phyloP scores from a whole-genome alignment of 2,329 filamentous ascomycete genomes.

The Podosphaera xanthii region DNA sequence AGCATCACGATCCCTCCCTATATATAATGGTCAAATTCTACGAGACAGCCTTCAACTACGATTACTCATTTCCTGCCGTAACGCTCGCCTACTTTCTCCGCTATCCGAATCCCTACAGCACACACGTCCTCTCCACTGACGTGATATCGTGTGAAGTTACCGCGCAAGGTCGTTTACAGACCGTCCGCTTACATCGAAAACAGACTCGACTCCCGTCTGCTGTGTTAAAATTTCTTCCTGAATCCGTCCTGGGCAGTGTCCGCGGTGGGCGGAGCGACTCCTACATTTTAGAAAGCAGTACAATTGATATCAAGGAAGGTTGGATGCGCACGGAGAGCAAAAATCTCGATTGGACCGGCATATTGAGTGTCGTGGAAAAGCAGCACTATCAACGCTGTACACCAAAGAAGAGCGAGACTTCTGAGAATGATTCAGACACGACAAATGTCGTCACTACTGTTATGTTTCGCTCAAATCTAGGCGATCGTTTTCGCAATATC shows the following conservation, averaged over 20 bases:
- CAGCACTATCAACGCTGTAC: constrained; percentile 35
- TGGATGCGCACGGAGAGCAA: constrained; percentile 66
- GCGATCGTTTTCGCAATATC: constrained; percentile 29
- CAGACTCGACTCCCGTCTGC: constrained; percentile 55
- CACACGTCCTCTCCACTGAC: constrained; percentile 64
- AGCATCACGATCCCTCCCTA: too few species aligned
- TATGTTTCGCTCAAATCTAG: constrained; percentile 47
- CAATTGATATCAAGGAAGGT: constrained; percentile 57
- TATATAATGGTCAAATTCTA: constrained; percentile 17
- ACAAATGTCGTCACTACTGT: constrained; percentile 56
- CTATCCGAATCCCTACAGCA: constrained; percentile 68
- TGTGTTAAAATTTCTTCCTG: constrained; percentile 52
- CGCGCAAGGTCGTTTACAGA: constrained; percentile 52
- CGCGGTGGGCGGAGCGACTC: constrained; percentile 43
- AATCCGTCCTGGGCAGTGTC: constrained; percentile 26
- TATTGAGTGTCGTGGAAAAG: constrained; percentile 55
- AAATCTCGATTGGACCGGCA: constrained; percentile 64
- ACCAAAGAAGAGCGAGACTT: constrained; percentile 11
- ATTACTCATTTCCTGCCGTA: constrained; percentile 64
- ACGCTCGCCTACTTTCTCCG: constrained; percentile 77
- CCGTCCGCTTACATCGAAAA: constrained; percentile 61
- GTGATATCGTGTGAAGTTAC: constrained; percentile 57
- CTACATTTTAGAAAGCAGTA: constrained; percentile 60
- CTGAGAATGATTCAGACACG: constrained; percentile 13
- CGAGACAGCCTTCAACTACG: constrained; percentile 44